Conservation (phyloP, 2,329 filamentous ascomycete genomes). For the Aspergillus aculeatinus region DNA sequence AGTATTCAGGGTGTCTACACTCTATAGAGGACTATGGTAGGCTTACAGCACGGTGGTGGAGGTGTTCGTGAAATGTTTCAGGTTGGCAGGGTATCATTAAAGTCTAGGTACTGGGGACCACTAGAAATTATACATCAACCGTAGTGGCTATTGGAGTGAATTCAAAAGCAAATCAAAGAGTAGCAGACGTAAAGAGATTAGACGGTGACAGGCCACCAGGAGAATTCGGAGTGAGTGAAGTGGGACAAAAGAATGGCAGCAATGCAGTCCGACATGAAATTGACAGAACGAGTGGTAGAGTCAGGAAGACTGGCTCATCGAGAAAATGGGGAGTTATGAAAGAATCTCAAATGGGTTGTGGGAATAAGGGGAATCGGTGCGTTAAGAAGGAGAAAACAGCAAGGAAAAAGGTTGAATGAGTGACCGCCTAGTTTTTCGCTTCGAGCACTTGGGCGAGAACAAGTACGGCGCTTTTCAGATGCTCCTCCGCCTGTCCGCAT, state of each 20-base stretch:
- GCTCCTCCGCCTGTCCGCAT: conserved; percentile 36
- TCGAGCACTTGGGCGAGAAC: conserved; percentile 42
- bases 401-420: not conserved
- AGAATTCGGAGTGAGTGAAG: not conserved
- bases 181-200: not conserved
- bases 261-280: conserved; percentile 4
- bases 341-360: conserved; percentile 3
- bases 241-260: conserved; percentile 2
- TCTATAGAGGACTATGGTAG: not conserved
- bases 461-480: conserved; percentile 37
- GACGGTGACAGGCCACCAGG: conserved; percentile 3
- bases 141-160: conserved; percentile 5
- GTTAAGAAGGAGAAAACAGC: not conserved
- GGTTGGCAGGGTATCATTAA: conserved; percentile 13
- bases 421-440: conserved; percentile 23
- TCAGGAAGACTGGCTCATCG: not conserved
- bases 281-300: not conserved
- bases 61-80: not conserved
- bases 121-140: conserved; percentile 19
- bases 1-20: not conserved
- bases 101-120: conserved; percentile 1
- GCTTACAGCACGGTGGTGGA: not conserved
- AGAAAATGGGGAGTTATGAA: not conserved
- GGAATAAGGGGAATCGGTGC: conserved; percentile 5
- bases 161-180: not conserved